phyloP scores from a whole-genome alignment of 768 basidiomycete species.

The Suillus ampliporus region DNA sequence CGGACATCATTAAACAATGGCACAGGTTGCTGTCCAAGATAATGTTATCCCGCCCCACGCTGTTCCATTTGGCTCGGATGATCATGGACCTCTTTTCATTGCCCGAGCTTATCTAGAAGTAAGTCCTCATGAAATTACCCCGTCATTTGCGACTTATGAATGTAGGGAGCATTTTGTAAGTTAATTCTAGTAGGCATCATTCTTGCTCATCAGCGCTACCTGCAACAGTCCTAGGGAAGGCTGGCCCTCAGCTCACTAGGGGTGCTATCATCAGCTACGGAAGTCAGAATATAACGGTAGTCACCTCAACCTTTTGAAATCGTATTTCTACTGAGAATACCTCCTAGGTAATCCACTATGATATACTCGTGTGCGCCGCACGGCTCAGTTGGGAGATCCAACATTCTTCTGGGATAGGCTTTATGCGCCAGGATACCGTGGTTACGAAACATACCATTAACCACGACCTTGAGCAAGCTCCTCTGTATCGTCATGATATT shows the following conservation, averaged over 20 bases:
- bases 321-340: neutral
- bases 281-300: slow-evolving; percentile 31
- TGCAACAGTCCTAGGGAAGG: slow-evolving; percentile 30
- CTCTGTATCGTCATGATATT: neutral
- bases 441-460: neutral
- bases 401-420: neutral
- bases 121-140: neutral
- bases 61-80: slow-evolving; percentile 29
- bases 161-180: slow-evolving; percentile 34
- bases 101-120: slow-evolving; percentile 33
- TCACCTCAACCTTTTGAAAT: neutral
- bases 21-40: slow-evolving; percentile 33
- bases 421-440: neutral
- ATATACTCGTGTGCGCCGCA: slow-evolving; percentile 35
- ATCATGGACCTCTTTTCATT: slow-evolving; percentile 34
- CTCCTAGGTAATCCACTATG: slow-evolving; percentile 31
- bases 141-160: slow-evolving; percentile 2
- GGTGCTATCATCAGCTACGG: slow-evolving; percentile 32
- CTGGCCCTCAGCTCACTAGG: slow-evolving; percentile 29
- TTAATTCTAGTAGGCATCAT: neutral
- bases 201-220: neutral
- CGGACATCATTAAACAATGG: neutral
- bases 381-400: slow-evolving; percentile 30
- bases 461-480: neutral
- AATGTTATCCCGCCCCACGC: slow-evolving; percentile 38